These are phyloP conservation scores for Pyrenophora graminea DNA, from an alignment of 2,329 filamentous ascomycete species.

Conservation along the genomic window DNA sequence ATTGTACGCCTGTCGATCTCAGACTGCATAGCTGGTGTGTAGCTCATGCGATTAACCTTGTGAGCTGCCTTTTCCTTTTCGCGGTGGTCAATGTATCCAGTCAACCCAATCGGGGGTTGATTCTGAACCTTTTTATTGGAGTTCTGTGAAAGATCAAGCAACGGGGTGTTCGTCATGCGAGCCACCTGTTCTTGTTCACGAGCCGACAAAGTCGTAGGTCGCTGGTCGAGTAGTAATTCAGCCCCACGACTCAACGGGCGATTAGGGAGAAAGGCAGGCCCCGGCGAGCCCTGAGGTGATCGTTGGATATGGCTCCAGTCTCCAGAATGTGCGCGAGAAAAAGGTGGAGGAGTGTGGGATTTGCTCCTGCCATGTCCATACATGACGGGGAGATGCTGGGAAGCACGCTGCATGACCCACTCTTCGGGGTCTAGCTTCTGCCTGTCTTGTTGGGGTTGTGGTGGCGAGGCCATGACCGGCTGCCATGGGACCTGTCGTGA, in stretches of 20 bases:
- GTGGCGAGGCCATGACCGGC: constrained; percentile 63
- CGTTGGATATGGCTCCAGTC: constrained; percentile 51
- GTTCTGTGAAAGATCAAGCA: constrained; percentile 67
- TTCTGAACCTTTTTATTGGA: constrained; percentile 43
- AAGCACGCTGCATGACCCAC: constrained; percentile 78
- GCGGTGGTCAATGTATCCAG: constrained; percentile 77
- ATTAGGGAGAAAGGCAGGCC: constrained; percentile 32
- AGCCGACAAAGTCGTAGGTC: constrained; percentile 71
- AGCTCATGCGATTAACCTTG: constrained; percentile 34
- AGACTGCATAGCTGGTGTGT: constrained; percentile 40
- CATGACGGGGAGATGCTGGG: constrained; percentile 53
- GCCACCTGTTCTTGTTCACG: constrained; percentile 89
- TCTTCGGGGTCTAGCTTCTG: constrained; percentile 73
- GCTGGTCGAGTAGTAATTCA: constrained; percentile 57
- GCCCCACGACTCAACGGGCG: constrained; percentile 57
- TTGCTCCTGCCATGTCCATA: constrained; percentile 62
- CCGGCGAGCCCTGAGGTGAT: constrained; percentile 29
- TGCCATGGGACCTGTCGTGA: constrained; percentile 78
- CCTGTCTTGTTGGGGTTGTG: constrained; percentile 49
- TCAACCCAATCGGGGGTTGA: constrained; percentile 61
- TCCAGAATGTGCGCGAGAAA: constrained; percentile 49
- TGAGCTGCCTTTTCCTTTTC: constrained; percentile 69
- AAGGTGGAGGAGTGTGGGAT: constrained; percentile 54
- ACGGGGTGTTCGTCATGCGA: constrained; percentile 74
- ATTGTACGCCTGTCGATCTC: constrained; percentile 44